phyloP scores from a whole-genome alignment of 306 rosid genomes.

The Glycine latifolia region DNA sequence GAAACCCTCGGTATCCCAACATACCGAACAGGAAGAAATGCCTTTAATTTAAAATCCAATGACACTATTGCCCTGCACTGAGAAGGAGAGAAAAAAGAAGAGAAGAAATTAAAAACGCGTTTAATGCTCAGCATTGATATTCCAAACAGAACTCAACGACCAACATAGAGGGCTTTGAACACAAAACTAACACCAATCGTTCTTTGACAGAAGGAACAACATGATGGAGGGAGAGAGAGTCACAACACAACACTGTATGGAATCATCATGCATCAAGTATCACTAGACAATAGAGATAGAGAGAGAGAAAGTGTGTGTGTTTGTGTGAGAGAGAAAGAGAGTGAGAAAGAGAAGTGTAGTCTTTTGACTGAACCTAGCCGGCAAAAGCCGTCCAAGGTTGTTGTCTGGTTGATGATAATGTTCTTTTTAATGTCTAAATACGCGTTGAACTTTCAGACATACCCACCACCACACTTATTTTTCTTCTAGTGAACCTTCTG shows the following conservation, averaged over 20 bases:
- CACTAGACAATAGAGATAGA: background rate
- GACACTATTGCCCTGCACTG: background rate
- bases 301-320: background rate
- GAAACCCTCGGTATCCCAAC: conserved; percentile 11
- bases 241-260: conserved; percentile 27
- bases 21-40: background rate
- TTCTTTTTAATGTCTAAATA: conserved; percentile 55
- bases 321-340: background rate
- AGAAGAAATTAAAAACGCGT: conserved; percentile 42
- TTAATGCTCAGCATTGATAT: conserved; percentile 24
- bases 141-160: conserved; percentile 56
- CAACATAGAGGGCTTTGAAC: conserved; percentile 54
- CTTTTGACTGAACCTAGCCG: conserved; percentile 82
- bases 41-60: background rate
- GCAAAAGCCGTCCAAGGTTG: conserved; percentile 69
- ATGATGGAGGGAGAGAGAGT: conserved; percentile 38
- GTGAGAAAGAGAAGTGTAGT: conserved; percentile 52
- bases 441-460: conserved; percentile 74
- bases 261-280: conserved; percentile 23
- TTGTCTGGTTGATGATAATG: conserved; percentile 44
- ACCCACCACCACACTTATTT: conserved; percentile 31
- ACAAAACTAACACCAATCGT: conserved; percentile 47
- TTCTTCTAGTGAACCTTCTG: conserved; percentile 37
- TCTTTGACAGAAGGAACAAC: conserved; percentile 38
- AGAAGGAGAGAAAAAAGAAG: background rate